Conservation (phyloP, 2,329 filamentous ascomycete species). For the Canariomyces notabilis region DNA sequence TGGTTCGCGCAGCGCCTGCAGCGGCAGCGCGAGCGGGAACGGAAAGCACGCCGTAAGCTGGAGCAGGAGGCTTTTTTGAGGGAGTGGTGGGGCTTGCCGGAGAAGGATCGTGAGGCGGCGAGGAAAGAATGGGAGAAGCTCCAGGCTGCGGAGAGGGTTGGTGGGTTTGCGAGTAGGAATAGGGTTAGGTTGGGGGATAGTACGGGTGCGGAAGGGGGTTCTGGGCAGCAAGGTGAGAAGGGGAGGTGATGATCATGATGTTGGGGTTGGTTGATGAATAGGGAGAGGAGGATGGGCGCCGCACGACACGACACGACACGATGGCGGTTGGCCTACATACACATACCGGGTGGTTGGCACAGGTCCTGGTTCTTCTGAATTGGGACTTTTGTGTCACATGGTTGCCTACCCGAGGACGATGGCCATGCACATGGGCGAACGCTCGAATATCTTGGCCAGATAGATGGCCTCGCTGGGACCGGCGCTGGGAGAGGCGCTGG, state of each 20-base stretch:
- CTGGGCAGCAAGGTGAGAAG: not conserved
- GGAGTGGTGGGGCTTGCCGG: conserved; percentile 63
- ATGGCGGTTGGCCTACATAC: too few relatives aligned
- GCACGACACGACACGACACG: too few relatives aligned
- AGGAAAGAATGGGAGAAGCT: conserved; percentile 51
- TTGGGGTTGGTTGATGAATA: not conserved
- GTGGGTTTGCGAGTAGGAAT: conserved; percentile 45
- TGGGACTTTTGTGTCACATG: too few relatives aligned
- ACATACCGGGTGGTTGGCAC: too few relatives aligned
- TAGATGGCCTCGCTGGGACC: too few relatives aligned
- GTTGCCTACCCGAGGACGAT: too few relatives aligned
- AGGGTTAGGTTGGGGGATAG: conserved; percentile 20
- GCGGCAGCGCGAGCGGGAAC: conserved; percentile 62
- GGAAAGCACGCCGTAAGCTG: conserved; percentile 52
- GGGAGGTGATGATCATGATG: not conserved
- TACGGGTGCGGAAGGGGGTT: conserved; percentile 2
- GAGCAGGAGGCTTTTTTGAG: conserved; percentile 62
- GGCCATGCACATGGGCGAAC: too few relatives aligned
- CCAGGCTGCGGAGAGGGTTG: conserved; percentile 47
- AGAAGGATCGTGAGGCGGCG: conserved; percentile 48
- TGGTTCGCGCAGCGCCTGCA: conserved; percentile 81
- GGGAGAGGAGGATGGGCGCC: too few relatives aligned
- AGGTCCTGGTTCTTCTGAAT: too few relatives aligned
- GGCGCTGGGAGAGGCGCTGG: too few relatives aligned
- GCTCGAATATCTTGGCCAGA: too few relatives aligned